Base-by-base conservation (phyloP, 73 alveolate species). In the Paramecium tetraurelia region DNA sequence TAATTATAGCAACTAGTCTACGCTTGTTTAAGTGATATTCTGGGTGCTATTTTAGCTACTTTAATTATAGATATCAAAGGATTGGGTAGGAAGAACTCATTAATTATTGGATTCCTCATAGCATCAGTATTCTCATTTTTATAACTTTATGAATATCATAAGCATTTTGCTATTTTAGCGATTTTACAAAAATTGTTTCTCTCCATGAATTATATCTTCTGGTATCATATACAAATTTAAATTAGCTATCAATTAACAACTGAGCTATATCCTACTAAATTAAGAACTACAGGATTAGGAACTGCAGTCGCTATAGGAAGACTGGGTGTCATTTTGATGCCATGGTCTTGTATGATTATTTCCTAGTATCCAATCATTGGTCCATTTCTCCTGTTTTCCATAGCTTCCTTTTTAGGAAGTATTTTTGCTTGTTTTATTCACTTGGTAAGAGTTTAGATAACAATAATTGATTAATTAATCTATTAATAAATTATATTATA, bases 241-340 rank as follows among this genome's bases (percentile, higher is more conserved):
- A 31, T 14, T 31, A 63, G 84, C 2, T 86, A 86, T 35, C 24
- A 89, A 50, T 71, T 63, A 21, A 89, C 87, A 2, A 71, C 92
- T 43, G 94, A 89, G 72, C 50, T 89, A 1, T 89, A 89, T 29
- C 87, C 94, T 14, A 89, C 94, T 43, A 89, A 71, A 89, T 58
- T 89, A 11, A 89, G 94, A 89, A 63, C 94, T 29, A 89, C 94
- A 36, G 94, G 94, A 44, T 70, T 89, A 20, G 94, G 94, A 4
- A 44, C 77, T 57, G 94, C 85, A 24, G 75, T 70, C 7, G 86
- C 94, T 3, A 58, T 89, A 12, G 94, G 94, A 7, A 69, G 94
- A 44, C 12, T 70, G 0, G 94, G 94, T 27, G 94, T 84, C n/a
- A 71, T 89, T 6, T 43, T 89, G 11, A 89, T 89, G 94, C 94